Evolutionary conservation across 768 basidiomycete genomes (phyloP), one percentile per base, ranked within the genome.

Genomic region (Rhodotorula kratochvilovae): DNA sequence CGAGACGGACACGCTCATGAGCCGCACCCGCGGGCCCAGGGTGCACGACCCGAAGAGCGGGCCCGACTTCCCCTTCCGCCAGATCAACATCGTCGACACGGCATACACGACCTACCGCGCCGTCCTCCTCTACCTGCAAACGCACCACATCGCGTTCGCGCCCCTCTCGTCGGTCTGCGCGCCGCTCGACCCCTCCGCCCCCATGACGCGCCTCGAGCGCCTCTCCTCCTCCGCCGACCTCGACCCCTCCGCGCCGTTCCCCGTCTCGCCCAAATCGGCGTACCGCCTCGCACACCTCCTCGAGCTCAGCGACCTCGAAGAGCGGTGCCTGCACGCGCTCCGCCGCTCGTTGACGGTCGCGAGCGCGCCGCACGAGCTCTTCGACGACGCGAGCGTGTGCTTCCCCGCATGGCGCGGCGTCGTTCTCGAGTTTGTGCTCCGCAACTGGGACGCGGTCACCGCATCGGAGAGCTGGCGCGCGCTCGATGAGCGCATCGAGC

Each of bases 261-360:
- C 66, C 2, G 66, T 55, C 17, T 67, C 66, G 15, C 51, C 42
- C 16, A 61, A 67, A 27, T 67, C 66, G 5, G 6, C n/a, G 50
- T 67, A 61, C 59, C 59, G 59, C 23, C 66, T 67, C 59, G 59
- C 66, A n/a, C 31, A 55, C 43, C 51, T 67, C 54, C 58, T 66
- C 58, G 36, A 42, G 5, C 58, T 66, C 3, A 3, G 5, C 1
- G 23, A 31, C 23, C 57, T 66, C 50, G 16, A 60, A 35, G 13
- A 19, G n/a, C 16, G n/a, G 6, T 31, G 43, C 25, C 36, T 66
- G 25, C 5, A 5, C 13, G 21, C 23, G 7, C 5, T 61, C 43
- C 3, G 3, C 4, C 5, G 10, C 16, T 12, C 23, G 15, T 51
- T 60, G 19, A 35, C n/a, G 17, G 17, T 36, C 31, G 23, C 19